Conservation (phyloP, 2,329 filamentous ascomycete genomes). For the Amesomyces nigricolor region DNA sequence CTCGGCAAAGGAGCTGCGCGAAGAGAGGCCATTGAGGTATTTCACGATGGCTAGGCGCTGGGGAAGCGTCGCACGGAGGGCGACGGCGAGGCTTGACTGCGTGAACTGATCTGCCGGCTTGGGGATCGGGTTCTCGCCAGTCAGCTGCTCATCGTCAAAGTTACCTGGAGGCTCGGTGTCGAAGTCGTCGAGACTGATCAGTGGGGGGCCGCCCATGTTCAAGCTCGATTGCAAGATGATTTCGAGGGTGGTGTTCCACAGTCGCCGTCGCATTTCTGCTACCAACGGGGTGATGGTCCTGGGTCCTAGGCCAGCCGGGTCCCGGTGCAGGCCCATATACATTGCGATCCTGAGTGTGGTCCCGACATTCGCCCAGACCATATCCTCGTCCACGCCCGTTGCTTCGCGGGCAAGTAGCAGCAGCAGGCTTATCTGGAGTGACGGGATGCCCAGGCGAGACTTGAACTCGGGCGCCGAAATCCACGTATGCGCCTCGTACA, state of each 20-base stretch:
- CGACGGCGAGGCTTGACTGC: slow-evolving; percentile 37
- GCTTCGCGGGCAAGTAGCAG: slow-evolving; percentile 40
- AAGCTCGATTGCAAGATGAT: slow-evolving; percentile 42
- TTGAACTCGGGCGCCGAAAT: slow-evolving; percentile 49
- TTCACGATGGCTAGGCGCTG: slow-evolving; percentile 35
- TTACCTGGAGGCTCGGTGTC: slow-evolving; percentile 46
- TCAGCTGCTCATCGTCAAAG: slow-evolving; percentile 45
- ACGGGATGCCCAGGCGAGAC: slow-evolving; percentile 42
- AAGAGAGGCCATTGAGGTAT: slow-evolving; percentile 25
- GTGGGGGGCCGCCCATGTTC: slow-evolving; percentile 40
- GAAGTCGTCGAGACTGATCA: slow-evolving; percentile 42
- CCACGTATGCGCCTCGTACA: slow-evolving; percentile 54
- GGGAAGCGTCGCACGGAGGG: slow-evolving; percentile 39
- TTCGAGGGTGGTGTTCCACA: slow-evolving; percentile 51
- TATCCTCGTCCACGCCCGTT: slow-evolving; percentile 37
- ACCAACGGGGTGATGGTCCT: slow-evolving; percentile 31
- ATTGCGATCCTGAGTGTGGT: slow-evolving; percentile 41
- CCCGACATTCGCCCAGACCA: slow-evolving; percentile 44
- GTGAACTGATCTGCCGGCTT: slow-evolving; percentile 36
- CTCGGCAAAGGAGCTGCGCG: slow-evolving; percentile 38
- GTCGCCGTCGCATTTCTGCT: slow-evolving; percentile 43
- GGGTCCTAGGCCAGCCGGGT: slow-evolving; percentile 37
- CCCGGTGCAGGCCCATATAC: slow-evolving; percentile 47
- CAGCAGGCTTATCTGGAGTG: slow-evolving; percentile 44
- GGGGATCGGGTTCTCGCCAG: slow-evolving; percentile 24